Percentiles rank a stretch among this genome's conserved stretches.
These are phyloP conservation scores for Colletotrichum tropicale DNA, from an alignment of 2,329 filamentous ascomycete genomes.

Conservation along the genomic window DNA sequence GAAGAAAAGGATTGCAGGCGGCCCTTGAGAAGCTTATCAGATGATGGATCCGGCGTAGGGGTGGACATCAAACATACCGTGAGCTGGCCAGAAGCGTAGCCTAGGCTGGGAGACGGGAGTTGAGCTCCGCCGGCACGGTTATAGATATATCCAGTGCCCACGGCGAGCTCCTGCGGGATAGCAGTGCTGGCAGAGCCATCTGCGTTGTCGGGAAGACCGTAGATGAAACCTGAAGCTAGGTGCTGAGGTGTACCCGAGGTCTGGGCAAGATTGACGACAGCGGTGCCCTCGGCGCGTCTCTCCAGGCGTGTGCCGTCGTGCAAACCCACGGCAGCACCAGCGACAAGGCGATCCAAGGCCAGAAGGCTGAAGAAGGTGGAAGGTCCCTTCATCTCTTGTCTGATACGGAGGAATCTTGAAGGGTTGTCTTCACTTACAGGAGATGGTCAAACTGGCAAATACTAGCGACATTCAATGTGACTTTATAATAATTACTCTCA, in stretches of 20 bases:
- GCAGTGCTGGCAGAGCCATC: neutral
- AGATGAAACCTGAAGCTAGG: neutral
- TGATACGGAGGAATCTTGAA: neutral
- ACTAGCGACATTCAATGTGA: neutral
- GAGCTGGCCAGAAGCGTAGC: neutral
- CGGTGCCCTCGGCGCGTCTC: neutral
- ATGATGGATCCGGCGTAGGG: neutral
- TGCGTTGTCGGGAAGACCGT: neutral
- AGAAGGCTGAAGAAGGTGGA: neutral
- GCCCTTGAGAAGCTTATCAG: neutral
- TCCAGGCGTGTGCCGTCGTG: neutral
- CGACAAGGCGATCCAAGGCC: neutral
- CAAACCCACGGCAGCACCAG: neutral
- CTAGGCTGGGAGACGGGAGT: neutral
- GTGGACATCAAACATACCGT: neutral
- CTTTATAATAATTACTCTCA: neutral
- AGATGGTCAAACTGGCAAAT: neutral
- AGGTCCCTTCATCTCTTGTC: neutral
- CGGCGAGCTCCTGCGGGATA: accelerated
- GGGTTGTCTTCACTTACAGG: neutral
- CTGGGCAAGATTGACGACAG: neutral
- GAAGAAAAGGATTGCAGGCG: neutral
- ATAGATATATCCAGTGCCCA: neutral
- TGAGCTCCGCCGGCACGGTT: neutral
- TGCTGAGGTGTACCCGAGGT: neutral